These are phyloP conservation scores for Thalassiosira livingstoniorum DNA, from an alignment of 352 stramenopile species.

Conservation along the genomic window DNA sequence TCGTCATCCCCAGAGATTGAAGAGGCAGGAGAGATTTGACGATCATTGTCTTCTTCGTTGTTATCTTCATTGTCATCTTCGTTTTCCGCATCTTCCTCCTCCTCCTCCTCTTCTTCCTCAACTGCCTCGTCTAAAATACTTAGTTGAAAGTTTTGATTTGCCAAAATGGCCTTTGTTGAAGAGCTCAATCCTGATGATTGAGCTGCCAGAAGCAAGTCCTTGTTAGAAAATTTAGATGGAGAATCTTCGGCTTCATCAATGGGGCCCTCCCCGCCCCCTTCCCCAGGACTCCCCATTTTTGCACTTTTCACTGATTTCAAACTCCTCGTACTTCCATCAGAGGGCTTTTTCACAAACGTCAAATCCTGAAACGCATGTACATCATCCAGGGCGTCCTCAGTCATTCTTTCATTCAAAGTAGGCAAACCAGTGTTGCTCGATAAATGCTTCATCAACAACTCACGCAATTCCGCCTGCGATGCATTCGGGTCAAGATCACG, in stretches of 20 bases:
- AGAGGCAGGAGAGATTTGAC: constrained; percentile 17
- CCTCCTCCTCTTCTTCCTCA: constrained; percentile 25
- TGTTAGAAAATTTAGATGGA: too few species aligned
- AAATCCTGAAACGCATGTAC: constrained; percentile 76
- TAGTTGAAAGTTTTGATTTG: not conserved
- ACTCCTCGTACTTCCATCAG: constrained; percentile 12
- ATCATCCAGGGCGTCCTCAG: constrained; percentile 79
- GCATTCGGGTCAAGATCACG: constrained; percentile 48
- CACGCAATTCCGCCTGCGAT: constrained; percentile 46
- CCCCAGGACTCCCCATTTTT: not conserved
- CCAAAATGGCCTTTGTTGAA: not conserved
- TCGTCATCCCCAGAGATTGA: constrained; percentile 38
- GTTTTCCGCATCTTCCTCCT: constrained; percentile 1
- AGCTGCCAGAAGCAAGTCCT: too few species aligned
- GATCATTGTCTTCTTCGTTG: constrained; percentile 7
- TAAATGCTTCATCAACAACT: constrained; percentile 42
- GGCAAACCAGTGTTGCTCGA: constrained; percentile 24
- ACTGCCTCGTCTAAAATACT: constrained; percentile 39
- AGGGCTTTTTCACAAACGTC: constrained; percentile 26
- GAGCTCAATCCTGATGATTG: not conserved
- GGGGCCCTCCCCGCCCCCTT: not conserved
- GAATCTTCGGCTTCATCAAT: not conserved
- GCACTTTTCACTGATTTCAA: constrained; percentile 4
- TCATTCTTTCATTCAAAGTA: constrained; percentile 74
- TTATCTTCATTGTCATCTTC: not conserved